Conservation (phyloP, 2,329 filamentous ascomycete genomes). For the Teratosphaeria nubilosa region DNA sequence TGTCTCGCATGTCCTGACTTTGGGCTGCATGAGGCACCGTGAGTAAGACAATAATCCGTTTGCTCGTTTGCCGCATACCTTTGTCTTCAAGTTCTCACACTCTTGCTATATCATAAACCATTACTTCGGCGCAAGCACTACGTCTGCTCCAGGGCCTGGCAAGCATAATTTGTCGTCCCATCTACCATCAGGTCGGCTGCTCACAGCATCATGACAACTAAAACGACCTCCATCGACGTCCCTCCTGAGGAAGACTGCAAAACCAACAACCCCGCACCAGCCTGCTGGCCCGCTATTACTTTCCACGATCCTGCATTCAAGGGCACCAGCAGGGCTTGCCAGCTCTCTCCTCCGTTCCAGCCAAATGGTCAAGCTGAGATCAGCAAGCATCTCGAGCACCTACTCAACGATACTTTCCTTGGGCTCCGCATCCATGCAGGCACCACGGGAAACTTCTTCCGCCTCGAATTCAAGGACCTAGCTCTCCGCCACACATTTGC, state of each 20-base stretch:
- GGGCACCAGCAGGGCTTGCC: not conserved
- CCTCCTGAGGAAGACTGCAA: not conserved
- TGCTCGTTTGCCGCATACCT: not conserved
- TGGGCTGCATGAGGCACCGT: not conserved
- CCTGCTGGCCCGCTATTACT: not conserved
- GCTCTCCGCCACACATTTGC: not conserved
- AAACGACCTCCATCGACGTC: not conserved
- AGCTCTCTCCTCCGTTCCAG: not conserved
- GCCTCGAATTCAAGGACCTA: not conserved
- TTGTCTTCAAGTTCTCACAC: not conserved
- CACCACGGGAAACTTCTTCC: not conserved
- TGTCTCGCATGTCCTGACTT: not conserved
- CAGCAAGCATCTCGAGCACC: not conserved
- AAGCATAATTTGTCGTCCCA: not conserved
- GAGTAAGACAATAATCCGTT: not conserved
- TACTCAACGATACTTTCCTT: not conserved
- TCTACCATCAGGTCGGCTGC: not conserved
- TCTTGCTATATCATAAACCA: not conserved
- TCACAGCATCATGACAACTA: not conserved
- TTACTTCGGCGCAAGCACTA: not conserved
- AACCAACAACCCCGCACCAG: not conserved
- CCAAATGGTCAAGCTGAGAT: not conserved
- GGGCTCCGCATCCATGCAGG: not conserved
- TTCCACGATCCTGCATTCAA: not conserved
- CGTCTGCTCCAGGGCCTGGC: not conserved